Evolutionary conservation across 192 early-diverging fungal genomes (phyloP).

Genomic region (Nowakowskiella sp.): DNA sequence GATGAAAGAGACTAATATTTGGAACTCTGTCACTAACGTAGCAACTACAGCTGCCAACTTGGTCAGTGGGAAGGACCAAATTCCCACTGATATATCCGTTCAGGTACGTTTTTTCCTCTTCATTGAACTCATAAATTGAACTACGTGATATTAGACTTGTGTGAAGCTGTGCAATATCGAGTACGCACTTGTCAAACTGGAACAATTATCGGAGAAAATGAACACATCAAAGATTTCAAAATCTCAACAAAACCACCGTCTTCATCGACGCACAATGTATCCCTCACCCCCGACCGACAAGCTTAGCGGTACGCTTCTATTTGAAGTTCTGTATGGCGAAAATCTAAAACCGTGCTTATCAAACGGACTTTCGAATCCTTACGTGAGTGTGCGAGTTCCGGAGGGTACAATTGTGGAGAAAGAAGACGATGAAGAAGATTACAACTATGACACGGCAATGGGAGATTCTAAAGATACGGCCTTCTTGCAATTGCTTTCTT

Average conservation of each 20-base stretch:
- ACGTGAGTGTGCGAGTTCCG: constrained; percentile 11
- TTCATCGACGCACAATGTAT: too few species aligned
- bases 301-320: constrained; percentile 3
- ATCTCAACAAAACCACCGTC: not conserved
- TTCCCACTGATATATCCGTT: constrained; percentile 39
- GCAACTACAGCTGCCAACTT: constrained; percentile 10
- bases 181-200: constrained; percentile 13
- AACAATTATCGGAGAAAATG: constrained; percentile 15
- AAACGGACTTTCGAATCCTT: constrained; percentile 20
- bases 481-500: too few species aligned
- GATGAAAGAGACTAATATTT: constrained; percentile 4
- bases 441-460: constrained; percentile 1
- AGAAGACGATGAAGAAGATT: constrained; percentile 6
- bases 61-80: constrained; percentile 18
- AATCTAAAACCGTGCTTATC: constrained; percentile 17
- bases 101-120: constrained; percentile 25
- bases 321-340: constrained; percentile 18
- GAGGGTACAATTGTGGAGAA: constrained; percentile 5
- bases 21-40: constrained; percentile 18
- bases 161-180: constrained; percentile 20
- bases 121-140: not conserved
- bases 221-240: not conserved
- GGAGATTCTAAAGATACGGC: not conserved
- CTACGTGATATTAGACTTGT: constrained; percentile 6
- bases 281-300: constrained; percentile 8